Percentiles rank a stretch among this genome's conserved stretches.
phyloP scores from a whole-genome alignment of 2,329 filamentous ascomycete genomes.

The Microsporum ferrugineum region DNA sequence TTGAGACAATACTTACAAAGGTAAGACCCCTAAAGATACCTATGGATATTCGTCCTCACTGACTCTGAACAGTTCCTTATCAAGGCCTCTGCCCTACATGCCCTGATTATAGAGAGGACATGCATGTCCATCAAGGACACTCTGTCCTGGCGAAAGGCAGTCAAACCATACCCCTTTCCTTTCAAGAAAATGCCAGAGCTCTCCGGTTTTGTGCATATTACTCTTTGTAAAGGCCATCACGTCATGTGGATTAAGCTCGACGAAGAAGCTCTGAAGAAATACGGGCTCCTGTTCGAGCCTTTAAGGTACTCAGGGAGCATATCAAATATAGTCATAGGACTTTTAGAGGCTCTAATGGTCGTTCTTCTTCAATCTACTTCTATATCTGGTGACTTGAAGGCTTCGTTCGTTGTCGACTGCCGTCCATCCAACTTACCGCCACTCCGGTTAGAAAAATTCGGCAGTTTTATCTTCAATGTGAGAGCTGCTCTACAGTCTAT shows the following conservation, averaged over 20 bases:
- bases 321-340: background rate
- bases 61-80: background rate
- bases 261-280: background rate
- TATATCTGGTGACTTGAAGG: background rate
- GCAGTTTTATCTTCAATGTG: background rate
- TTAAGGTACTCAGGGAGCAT: background rate
- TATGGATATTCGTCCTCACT: background rate
- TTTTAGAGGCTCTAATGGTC: constrained; percentile 1
- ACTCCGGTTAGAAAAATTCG: too few relatives aligned
- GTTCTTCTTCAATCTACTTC: background rate
- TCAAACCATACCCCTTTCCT: background rate
- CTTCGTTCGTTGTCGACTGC: constrained; percentile 4
- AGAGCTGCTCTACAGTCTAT: background rate
- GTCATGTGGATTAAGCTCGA: constrained; percentile 8
- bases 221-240: background rate
- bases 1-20: constrained; percentile 5
- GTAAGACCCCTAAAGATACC: background rate
- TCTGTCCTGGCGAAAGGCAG: background rate
- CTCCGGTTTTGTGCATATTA: background rate
- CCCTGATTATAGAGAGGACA: background rate
- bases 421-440: background rate
- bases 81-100: background rate
- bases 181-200: constrained; percentile 4
- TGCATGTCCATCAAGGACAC: background rate
- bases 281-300: background rate